Evolutionary conservation across 2,329 filamentous ascomycete genomes (phyloP), one percentile per base, ranked within the genome.

Genomic region (Zymoseptoria pseudotritici): DNA sequence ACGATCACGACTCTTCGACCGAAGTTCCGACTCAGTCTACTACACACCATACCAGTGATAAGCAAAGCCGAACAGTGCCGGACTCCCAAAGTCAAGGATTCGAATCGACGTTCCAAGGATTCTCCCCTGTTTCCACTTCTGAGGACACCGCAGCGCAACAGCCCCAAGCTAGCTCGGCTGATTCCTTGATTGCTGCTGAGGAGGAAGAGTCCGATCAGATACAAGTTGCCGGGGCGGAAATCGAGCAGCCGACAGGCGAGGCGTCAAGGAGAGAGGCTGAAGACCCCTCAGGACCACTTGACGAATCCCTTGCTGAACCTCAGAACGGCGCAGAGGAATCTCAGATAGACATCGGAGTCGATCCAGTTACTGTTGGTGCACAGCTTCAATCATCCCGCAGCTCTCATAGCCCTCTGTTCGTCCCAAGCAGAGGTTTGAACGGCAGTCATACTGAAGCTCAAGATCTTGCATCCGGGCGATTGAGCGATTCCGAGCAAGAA

Each of bases 11-110:
- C 36, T 46, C 36, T n/a, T 46, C 36, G 36, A n/a, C 36, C 36
- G 36, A 46, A 53, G 20, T n/a, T 55, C 61, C 31, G 50, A 56
- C 55, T 19, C 57, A 52, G 11, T 62, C 66, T 9, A 2, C 36
- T 3, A 58, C 61, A 21, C 63, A 63, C 7, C 59, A 59, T 3
- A 55, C 64, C 17, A 61, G 62, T 22, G 61, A 59, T 9, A 54
- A 61, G 9, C 53, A 62, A 8, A 56, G 53, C 20, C 29, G 58
- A 7, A 53, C 66, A 1, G 60, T 68, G 3, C 67, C 64, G 9
- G 67, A 70, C 22, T 69, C 67, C 10, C 68, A 67, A 22, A 66
- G 63, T 51, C 61, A 63, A 42, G 36, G 8, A 17, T 21, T 55
- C 10, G 49, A 58, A 24, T 58, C 63, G 19, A 61, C 56, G n/a